Conservation (phyloP, 352 stramenopile genomes). For the Phytophthora citrophthora region DNA sequence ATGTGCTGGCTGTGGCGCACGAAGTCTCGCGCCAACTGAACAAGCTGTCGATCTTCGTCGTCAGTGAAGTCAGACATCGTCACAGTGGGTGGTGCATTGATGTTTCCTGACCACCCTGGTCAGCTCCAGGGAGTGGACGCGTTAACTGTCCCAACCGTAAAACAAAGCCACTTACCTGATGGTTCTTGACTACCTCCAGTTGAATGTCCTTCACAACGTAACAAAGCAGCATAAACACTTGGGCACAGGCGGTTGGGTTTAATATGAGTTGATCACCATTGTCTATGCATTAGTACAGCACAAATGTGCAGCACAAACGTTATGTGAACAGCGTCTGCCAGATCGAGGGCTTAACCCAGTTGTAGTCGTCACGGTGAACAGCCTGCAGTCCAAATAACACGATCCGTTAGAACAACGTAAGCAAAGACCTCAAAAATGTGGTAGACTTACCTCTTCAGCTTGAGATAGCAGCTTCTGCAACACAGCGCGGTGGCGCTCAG, state of each 20-base stretch:
- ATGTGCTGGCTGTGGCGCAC: constrained; percentile 23
- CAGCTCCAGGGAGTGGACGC: constrained; percentile 19
- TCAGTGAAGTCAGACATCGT: constrained; percentile 66
- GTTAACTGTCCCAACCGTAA: constrained; percentile 6
- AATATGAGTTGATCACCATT: constrained; percentile 23
- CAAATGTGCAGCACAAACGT: constrained; percentile 10
- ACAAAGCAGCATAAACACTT: neutral
- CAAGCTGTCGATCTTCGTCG: constrained; percentile 59
- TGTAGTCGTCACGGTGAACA: constrained; percentile 92
- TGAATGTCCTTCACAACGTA: constrained; percentile 1
- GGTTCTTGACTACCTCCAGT: neutral
- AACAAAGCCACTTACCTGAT: neutral
- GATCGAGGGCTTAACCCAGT: constrained; percentile 93
- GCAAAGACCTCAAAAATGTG: neutral
- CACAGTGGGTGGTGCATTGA: constrained; percentile 9
- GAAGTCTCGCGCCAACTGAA: constrained; percentile 43
- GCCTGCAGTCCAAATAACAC: constrained; percentile 36
- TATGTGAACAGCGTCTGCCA: constrained; percentile 89
- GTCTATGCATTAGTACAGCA: constrained; percentile 31
- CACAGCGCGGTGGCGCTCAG: constrained; percentile 73
- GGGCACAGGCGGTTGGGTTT: constrained; percentile 8
- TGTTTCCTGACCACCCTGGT: constrained; percentile 25
- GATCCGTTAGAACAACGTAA: constrained; percentile 9
- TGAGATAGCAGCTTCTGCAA: constrained; percentile 82
- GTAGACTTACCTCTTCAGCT: constrained; percentile 60